Evolutionary conservation across 371 early-diverging fungal genomes (phyloP), one percentile per base, ranked within the genome.

Genomic region (Mucor irregularis): DNA sequence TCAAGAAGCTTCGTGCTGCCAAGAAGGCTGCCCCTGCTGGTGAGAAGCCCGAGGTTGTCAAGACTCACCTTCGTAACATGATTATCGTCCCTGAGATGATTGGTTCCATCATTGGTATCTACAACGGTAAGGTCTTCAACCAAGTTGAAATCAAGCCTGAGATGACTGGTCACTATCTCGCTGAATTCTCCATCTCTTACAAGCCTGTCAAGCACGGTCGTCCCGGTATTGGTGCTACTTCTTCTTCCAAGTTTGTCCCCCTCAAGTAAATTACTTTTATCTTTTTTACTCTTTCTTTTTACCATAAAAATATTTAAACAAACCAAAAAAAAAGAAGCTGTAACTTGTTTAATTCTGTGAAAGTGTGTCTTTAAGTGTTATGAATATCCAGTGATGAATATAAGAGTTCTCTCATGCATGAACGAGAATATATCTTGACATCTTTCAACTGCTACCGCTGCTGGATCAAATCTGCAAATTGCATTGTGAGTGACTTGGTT

Each of bases 121-220:
- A 99, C 94, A 97, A 98, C 89, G 99, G 99, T 76, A 99, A 99
- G 93, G 90, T 89, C 71, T 99, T 97, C 89, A 96, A 95, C 90
- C 98, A 98, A 82, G 90, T 99, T 71, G 99, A 99, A 85, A 93
- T 99, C 85, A 98, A 94, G 88, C 95, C 99, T 65, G 99, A 99
- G 80, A 99, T 99, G 99, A 87, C 98, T 76, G 99, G 99, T 61
- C 95, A 92, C 90, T 96, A 96, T 85, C 88, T 99, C 34, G 98
- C 83, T 64, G 93, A 92, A 80, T 92, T 92, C 89, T 91, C 92
- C 68, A 91, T 97, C 76, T 80, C 98, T 66, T 97, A 96, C 88
- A 97, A 94, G 88, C 94, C 94, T 59, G 95, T 94, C 70, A 92
- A 89, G 84, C 99, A 99, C 90, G 99, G 99, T 86, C 94, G 95